Evolutionary conservation across 768 basidiomycete species (phyloP).

Genomic region (Austroboletus eburneus): DNA sequence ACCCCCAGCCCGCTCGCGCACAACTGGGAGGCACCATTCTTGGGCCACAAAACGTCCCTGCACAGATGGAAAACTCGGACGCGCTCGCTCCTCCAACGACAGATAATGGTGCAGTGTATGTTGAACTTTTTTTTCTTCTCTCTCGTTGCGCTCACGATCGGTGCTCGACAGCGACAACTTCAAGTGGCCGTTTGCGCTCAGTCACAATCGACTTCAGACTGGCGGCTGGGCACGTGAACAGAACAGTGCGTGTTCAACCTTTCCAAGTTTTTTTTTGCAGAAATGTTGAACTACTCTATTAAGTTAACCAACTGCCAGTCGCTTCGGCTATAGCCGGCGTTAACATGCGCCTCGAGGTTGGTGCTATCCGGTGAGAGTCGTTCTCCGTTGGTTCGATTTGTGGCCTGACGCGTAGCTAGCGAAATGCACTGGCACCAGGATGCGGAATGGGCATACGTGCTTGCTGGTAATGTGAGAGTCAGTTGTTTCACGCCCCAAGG

Average conservation of each 20-base stretch:
- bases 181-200: slow-evolving; percentile 63
- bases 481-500: slow-evolving; percentile 52
- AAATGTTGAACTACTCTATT: neutral
- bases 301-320: slow-evolving; percentile 40
- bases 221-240: slow-evolving; percentile 70
- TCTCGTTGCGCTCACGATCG: neutral
- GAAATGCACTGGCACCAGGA: slow-evolving; percentile 45
- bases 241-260: slow-evolving; percentile 45
- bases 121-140: neutral
- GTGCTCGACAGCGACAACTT: slow-evolving; percentile 36
- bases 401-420: slow-evolving; percentile 21
- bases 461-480: slow-evolving; percentile 45
- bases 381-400: too few species aligned
- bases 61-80: slow-evolving; percentile 58
- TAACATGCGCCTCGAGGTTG: slow-evolving; percentile 39
- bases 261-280: neutral
- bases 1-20: slow-evolving; percentile 43
- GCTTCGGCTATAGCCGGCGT: slow-evolving; percentile 39
- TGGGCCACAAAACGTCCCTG: slow-evolving; percentile 52
- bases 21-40: slow-evolving; percentile 44
- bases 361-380: slow-evolving; percentile 36
- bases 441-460: slow-evolving; percentile 50
- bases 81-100: slow-evolving; percentile 58
- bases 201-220: slow-evolving; percentile 53
- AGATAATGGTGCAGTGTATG: slow-evolving; percentile 50